Conservation (phyloP, 306 rosid species). For the Glycine soja region DNA sequence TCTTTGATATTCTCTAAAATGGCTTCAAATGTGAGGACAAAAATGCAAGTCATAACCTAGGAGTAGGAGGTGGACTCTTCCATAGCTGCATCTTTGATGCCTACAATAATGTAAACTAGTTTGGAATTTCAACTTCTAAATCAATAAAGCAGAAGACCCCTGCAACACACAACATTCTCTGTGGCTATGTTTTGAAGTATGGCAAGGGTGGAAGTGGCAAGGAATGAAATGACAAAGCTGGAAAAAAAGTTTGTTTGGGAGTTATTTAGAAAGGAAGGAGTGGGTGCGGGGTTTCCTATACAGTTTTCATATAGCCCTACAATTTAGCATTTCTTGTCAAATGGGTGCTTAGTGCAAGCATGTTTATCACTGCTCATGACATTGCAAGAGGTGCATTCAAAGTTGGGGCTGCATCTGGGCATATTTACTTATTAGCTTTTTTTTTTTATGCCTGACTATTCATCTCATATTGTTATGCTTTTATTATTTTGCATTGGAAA, state of each 20-base stretch:
- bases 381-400: constrained; percentile 23
- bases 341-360: constrained; percentile 39
- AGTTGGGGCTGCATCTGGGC: background rate
- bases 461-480: background rate
- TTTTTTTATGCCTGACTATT: no score
- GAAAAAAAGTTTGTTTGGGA: background rate
- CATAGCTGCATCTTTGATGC: constrained; percentile 1
- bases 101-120: constrained; percentile 19
- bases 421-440: constrained; percentile 19
- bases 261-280: background rate
- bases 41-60: background rate
- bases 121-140: background rate
- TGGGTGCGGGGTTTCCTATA: background rate
- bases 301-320: background rate
- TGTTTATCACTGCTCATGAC: constrained; percentile 30
- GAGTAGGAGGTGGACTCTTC: constrained; percentile 2
- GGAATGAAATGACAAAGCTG: background rate
- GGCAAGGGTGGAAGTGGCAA: background rate
- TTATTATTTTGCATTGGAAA: constrained; percentile 25
- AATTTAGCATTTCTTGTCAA: constrained; percentile 42
- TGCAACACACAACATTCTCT: background rate
- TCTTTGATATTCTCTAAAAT: constrained; percentile 27
- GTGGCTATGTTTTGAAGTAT: background rate
- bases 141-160: background rate
- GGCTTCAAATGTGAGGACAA: background rate